Evolutionary conservation across 1,284 basidiomycete genomes (phyloP), one percentile per base, ranked within the genome.

Genomic region (Melanopsichium pennsylvanicum): DNA sequence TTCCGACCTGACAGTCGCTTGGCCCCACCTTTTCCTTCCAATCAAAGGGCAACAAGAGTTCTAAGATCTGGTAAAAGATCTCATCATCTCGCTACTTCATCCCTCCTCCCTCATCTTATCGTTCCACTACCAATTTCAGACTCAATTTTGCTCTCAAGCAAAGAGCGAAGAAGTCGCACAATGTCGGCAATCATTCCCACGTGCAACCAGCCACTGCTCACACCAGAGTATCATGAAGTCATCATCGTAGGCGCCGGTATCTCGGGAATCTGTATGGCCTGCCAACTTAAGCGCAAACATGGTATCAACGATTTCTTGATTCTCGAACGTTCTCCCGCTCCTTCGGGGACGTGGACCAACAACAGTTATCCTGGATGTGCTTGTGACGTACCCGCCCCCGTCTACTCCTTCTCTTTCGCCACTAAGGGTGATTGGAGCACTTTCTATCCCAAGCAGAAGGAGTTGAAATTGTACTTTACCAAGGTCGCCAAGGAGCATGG

Each of bases 371-470:
- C 79, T 0, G 74, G 73, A 12, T 70, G 67, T 34, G 78, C 70
- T 0, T 78, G 76, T 40, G 78, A 79, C 34, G 73, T 81, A 4
- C 79, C 79, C 6, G 71, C 74, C 2, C 61, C 75, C n/a, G 72
- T 81, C 44, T 81, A 81, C 67, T 76, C 73, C 16, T 78, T 69
- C 40, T 74, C 71, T 10, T 80, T 80, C 38, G 61, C 56, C n/a
- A 75, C 76, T 54, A 77, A 75, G 48, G 51, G 47, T 16, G 63
- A 79, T 56, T 80, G 78, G 78, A 60, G 67, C 18, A 59, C 64
- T 15, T 74, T 78, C 47, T 80, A 67, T 35, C 61, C 66, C 0
- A 56, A 51, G 18, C 74, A 78, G 41, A 52, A 60, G 54, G 79
- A 77, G 64, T 38, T 79, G 23, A 68, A 69, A 44, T 37, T 57